Conservation (phyloP, 768 basidiomycete species). For the Suillus tomentosus region DNA sequence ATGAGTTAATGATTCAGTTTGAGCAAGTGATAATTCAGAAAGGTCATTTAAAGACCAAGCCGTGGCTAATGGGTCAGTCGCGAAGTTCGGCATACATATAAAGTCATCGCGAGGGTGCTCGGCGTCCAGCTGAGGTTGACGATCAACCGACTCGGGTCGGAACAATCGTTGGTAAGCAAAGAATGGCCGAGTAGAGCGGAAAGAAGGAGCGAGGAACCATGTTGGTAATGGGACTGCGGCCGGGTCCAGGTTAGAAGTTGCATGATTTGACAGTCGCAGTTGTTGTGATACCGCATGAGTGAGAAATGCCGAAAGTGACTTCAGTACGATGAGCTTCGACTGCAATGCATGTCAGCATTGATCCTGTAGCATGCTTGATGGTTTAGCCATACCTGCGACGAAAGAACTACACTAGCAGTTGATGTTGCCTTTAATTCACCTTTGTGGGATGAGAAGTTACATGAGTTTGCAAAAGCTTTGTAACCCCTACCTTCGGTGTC, state of each 20-base stretch:
- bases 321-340: conserved; percentile 80
- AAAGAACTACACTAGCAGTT: conserved; percentile 65
- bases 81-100: conserved; percentile 25
- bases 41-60: conserved; percentile 40
- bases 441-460: conserved; percentile 10
- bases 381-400: conserved; percentile 49
- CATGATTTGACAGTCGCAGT: conserved; percentile 21
- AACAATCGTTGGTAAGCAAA: conserved; percentile 53
- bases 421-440: conserved; percentile 50
- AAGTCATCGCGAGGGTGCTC: conserved; percentile 35
- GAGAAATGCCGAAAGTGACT: conserved; percentile 72
- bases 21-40: conserved; percentile 23
- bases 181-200: conserved; percentile 53
- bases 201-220: conserved; percentile 69
- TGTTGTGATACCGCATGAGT: conserved; percentile 41
- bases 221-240: conserved; percentile 39
- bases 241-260: conserved; percentile 15
- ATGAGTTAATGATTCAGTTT: conserved; percentile 17
- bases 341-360: conserved; percentile 29
- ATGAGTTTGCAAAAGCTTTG: not conserved
- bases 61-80: conserved; percentile 16
- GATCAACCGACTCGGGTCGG: conserved; percentile 29
- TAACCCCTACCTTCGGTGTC: conserved; percentile 50
- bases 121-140: conserved; percentile 16
- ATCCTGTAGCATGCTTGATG: conserved; percentile 1